Conservation (phyloP, 345 rosid genomes). For the Melaleuca alternifolia region DNA sequence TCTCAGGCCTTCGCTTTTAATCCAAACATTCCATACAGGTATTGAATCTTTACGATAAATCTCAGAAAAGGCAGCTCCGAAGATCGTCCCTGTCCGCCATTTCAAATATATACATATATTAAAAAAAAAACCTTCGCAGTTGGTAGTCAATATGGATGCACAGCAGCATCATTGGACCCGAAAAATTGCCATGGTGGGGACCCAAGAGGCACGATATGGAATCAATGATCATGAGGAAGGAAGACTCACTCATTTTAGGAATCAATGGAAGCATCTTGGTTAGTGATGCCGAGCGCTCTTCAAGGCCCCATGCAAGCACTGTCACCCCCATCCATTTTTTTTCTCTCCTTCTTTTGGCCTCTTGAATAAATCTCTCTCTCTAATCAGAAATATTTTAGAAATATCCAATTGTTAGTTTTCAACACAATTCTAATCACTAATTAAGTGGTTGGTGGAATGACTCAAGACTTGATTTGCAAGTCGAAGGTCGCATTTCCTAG, state of each 20-base stretch:
- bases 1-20: neutral
- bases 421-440: neutral
- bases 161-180: neutral
- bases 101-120: no score
- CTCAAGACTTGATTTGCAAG: neutral
- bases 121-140: neutral
- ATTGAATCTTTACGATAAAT: neutral
- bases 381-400: neutral
- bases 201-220: neutral
- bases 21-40: neutral
- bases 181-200: neutral
- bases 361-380: neutral
- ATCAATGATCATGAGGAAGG: neutral
- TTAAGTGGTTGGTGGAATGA: neutral
- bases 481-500: no score
- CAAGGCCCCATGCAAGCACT: neutral
- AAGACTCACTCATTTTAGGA: neutral
- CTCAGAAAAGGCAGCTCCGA: fast-evolving
- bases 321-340: neutral
- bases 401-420: neutral
- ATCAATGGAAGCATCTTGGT: neutral
- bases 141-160: neutral
- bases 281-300: neutral
- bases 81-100: neutral
- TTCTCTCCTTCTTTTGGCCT: neutral